Evolutionary conservation across 495 filamentous ascomycete species (phyloP).

Genomic region (Cladorrhinum samala): DNA sequence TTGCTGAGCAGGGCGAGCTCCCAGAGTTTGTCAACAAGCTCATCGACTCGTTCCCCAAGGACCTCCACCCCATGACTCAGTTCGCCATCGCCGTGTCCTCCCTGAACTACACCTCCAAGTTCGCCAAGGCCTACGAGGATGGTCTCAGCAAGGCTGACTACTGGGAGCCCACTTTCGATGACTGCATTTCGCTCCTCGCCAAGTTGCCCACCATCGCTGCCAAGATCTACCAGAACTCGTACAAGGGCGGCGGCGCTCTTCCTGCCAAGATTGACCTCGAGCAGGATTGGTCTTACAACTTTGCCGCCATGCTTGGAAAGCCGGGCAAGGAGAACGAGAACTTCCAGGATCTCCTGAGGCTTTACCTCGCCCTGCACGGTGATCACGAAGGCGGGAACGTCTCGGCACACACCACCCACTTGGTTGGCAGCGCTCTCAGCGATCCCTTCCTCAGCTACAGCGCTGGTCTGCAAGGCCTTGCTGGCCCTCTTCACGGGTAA

Average conservation of each 20-base stretch:
- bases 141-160: conserved; percentile 91
- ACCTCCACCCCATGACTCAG: conserved; percentile 97
- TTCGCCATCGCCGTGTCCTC: conserved; percentile 90
- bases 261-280: conserved; percentile 70
- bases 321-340: conserved; percentile 76
- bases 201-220: conserved; percentile 96
- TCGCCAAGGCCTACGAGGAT: conserved; percentile 86
- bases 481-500: conserved; percentile 86
- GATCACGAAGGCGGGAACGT: conserved; percentile 99
- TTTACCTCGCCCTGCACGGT: conserved; percentile 94
- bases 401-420: conserved; percentile 92
- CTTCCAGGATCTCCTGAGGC: conserved; percentile 88
- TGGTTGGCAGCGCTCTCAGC: conserved; percentile 91
- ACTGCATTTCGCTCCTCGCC: conserved; percentile 85
- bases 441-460: conserved; percentile 96
- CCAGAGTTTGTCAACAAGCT: conserved; percentile 79
- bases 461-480: conserved; percentile 90
- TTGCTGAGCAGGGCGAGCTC: conserved; percentile 81
- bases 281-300: conserved; percentile 98
- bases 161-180: conserved; percentile 98
- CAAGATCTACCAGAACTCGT: conserved; percentile 91
- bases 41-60: conserved; percentile 81
- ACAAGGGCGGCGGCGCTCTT: conserved; percentile 66
- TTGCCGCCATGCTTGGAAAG: conserved; percentile 93
- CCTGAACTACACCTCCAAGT: conserved; percentile 84